A percentile compares a stretch with the other conserved stretches of the same genome.
Evolutionary conservation across 306 rosid species (phyloP).

Genomic region (Vicia villosa): DNA sequence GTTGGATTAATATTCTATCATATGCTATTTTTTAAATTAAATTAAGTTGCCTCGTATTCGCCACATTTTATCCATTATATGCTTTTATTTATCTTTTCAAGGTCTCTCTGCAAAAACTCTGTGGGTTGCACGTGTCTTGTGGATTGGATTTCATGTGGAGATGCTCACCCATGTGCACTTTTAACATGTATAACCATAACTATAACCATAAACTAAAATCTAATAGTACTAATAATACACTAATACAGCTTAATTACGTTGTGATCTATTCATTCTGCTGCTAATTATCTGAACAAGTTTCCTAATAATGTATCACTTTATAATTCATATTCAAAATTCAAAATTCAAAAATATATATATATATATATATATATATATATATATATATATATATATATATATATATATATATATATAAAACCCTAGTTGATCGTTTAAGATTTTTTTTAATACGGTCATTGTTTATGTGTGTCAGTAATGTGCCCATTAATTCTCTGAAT

Average conservation of each 20-base stretch:
- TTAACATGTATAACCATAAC: slow-evolving; percentile 1
- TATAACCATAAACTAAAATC: neutral
- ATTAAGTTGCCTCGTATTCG: slow-evolving; percentile 31
- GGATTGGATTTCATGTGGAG: slow-evolving; percentile 60
- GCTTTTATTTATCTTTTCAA: slow-evolving; percentile 27
- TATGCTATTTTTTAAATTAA: neutral
- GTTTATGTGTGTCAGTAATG: slow-evolving; percentile 12
- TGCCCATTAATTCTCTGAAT: slow-evolving; percentile 32
- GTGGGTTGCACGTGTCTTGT: slow-evolving; percentile 67
- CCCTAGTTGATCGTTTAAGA: neutral
- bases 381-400: too few species aligned
- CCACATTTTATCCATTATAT: slow-evolving; percentile 27
- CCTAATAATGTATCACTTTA: slow-evolving; percentile 32
- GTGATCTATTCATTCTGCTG: slow-evolving; percentile 31
- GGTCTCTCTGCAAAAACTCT: slow-evolving; percentile 40
- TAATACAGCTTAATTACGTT: slow-evolving; percentile 47
- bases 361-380: neutral
- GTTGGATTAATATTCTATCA: neutral
- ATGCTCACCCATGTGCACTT: slow-evolving; percentile 62
- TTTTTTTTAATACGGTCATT: slow-evolving; percentile 15
- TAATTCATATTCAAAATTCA: slow-evolving; percentile 38
- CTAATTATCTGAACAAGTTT: slow-evolving; percentile 43
- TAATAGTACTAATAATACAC: neutral
- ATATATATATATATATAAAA: too few species aligned
- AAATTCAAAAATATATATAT: too few species aligned